Percentiles rank a stretch among this genome's conserved stretches.
Conservation (phyloP, 805 yeast genomes). For the Ogataea saltuana region DNA sequence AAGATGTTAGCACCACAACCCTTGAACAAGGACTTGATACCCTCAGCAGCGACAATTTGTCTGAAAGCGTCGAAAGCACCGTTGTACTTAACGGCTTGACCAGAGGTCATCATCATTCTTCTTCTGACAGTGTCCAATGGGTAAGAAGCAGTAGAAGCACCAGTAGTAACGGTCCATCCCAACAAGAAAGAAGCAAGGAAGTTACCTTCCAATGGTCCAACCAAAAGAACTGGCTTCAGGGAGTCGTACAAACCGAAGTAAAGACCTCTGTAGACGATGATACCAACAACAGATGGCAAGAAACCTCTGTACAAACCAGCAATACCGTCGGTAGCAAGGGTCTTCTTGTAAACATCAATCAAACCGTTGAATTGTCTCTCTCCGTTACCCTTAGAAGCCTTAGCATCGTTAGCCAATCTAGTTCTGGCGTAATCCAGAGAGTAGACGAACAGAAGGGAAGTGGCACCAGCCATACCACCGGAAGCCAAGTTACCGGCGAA, state of each 20-base stretch:
- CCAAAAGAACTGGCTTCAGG: conserved; percentile 89
- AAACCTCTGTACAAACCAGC: conserved; percentile 99
- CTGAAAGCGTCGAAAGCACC: conserved; percentile 94
- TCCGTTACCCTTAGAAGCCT: conserved; percentile 81
- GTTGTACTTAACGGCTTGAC: conserved; percentile 95
- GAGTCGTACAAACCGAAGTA: conserved; percentile 98
- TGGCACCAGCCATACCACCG: conserved; percentile 98
- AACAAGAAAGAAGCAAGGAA: conserved; percentile 94
- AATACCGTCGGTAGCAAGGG: conserved; percentile 92
- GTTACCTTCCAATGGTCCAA: conserved; percentile 92
- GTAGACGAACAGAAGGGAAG: conserved; percentile 89
- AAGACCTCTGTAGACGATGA: conserved; percentile 97
- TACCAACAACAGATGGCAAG: conserved; percentile 98
- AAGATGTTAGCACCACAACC: conserved; percentile 99
- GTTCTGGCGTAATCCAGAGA: conserved; percentile 98
- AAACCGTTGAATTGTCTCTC: conserved; percentile 97
- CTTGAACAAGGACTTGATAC: conserved; percentile 90
- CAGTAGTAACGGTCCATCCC: conserved; percentile 98
- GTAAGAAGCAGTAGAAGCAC: conserved; percentile 98
- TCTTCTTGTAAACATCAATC: conserved; percentile 94
- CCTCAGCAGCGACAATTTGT: conserved; percentile 94
- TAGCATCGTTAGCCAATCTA: conserved; percentile 98
- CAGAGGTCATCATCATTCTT: conserved; percentile 99
- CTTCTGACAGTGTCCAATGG: conserved; percentile 99
- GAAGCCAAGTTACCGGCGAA: conserved; percentile 98